Evolutionary conservation across 2,329 filamentous ascomycete genomes (phyloP), one percentile per base, ranked within the genome.

Genomic region (Whalleya microplaca): DNA sequence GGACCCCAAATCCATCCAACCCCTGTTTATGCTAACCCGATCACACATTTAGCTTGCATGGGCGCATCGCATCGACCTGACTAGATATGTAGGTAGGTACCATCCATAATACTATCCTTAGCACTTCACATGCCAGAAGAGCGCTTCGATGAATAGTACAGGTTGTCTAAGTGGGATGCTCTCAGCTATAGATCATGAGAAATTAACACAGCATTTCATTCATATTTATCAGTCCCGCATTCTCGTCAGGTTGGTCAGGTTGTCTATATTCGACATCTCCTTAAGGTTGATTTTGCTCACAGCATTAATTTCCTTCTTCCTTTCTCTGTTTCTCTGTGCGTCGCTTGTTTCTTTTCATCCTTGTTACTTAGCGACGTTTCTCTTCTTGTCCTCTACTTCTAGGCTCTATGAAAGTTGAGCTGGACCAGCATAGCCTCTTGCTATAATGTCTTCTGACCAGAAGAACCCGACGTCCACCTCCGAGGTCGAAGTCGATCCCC

Each of bases 401-500:
- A 45, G 56, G 56, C 66, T 65, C 58, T 58, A 58, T 49, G 49
- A 61, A 55, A 57, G 50, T 62, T 59, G 49, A 62, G 56, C 49
- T 42, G 29, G 46, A 53, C 52, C 47, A 46, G 43, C 47, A 20
- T 23, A 45, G 18, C 53, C 44, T 61, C 55, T 47, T 49, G 51
- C 42, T 45, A 67, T 55, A 48, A 70, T 70, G 69, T 69, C 68
- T 62, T 66, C 65, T 61, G 68, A 73, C 44, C 62, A 66, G 41
- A 81, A 81, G 65, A 73, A 70, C 48, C 70, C 74, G 53, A 64
- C 72, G 27, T 75, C 76, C 37, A 67, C 74, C 48, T 81, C 81
- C 55, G 78, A 81, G 61, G 80, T 80, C 58, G 80, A 84, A 68
- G 71, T 76, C 55, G 77, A 81, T 50, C 71, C 76, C 23, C 72